phyloP scores from a whole-genome alignment of 2,329 filamentous ascomycete species.

The Keithomyces neogunnii region DNA sequence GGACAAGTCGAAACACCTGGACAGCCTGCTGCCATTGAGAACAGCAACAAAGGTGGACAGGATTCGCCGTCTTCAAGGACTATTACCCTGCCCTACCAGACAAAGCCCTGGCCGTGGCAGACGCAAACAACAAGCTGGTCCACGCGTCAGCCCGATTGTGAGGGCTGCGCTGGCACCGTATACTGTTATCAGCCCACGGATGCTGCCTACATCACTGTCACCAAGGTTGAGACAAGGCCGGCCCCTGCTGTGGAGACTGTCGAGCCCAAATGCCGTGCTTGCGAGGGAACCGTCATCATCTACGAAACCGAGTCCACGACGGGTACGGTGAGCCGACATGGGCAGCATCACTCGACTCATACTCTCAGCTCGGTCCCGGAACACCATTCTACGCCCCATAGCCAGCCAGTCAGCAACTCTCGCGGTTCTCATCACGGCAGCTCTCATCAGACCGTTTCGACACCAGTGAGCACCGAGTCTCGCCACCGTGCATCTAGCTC shows the following conservation, averaged over 20 bases:
- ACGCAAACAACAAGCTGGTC: constrained; percentile 1
- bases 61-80: constrained; percentile 1
- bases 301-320: constrained; percentile 1
- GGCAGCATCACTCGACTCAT: neutral
- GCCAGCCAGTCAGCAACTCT: too few species aligned
- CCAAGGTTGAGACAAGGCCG: neutral
- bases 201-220: neutral
- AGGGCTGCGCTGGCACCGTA: constrained; percentile 1
- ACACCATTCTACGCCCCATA: neutral
- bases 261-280: constrained; percentile 2
- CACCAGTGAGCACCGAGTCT: neutral
- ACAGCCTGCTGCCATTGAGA: neutral
- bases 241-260: constrained; percentile 1
- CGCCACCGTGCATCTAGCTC: neutral
- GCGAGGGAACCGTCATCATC: constrained; percentile 4
- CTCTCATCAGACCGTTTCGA: neutral
- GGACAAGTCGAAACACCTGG: neutral
- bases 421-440: neutral
- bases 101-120: constrained; percentile 4
- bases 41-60: neutral
- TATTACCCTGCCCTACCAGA: neutral
- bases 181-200: neutral
- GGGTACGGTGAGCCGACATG: neutral
- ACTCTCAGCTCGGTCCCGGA: neutral
- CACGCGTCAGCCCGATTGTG: neutral